Evolutionary conservation across 768 basidiomycete genomes (phyloP).

Genomic region (Clitopilus passeckerianus): DNA sequence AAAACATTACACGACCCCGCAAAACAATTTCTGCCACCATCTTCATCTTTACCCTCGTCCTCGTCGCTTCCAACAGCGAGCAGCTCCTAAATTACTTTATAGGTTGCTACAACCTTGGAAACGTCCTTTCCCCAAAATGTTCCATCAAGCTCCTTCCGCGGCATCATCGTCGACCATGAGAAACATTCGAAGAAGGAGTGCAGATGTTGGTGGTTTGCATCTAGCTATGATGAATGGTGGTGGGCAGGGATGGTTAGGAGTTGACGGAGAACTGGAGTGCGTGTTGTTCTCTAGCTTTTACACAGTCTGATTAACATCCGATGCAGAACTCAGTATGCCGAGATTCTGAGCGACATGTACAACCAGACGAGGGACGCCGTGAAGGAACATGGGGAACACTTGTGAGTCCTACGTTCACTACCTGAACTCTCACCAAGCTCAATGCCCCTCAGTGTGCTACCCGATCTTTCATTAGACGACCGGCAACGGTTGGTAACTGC

Average conservation of each 20-base stretch:
- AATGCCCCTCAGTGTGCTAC: slow-evolving; percentile 31
- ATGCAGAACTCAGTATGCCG: slow-evolving; percentile 62
- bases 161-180: slow-evolving; percentile 5
- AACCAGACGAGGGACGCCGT: slow-evolving; percentile 73
- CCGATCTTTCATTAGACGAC: slow-evolving; percentile 40
- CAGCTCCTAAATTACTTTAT: background rate
- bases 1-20: background rate
- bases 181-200: slow-evolving; percentile 58
- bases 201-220: slow-evolving; percentile 86
- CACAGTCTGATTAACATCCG: slow-evolving; percentile 5
- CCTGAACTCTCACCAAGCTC: background rate
- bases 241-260: slow-evolving; percentile 69
- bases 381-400: slow-evolving; percentile 42
- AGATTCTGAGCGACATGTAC: slow-evolving; percentile 82
- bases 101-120: background rate
- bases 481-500: slow-evolving; percentile 60
- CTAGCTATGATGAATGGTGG: slow-evolving; percentile 65
- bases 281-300: slow-evolving; percentile 36
- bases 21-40: slow-evolving; percentile 8
- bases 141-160: background rate
- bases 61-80: slow-evolving; percentile 2
- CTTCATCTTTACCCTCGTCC: slow-evolving; percentile 7
- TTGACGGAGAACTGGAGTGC: slow-evolving; percentile 43
- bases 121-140: background rate
- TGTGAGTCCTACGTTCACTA: slow-evolving; percentile 27